phyloP scores from a whole-genome alignment of 2,329 filamentous ascomycete species.

The Colletotrichum viniferum region DNA sequence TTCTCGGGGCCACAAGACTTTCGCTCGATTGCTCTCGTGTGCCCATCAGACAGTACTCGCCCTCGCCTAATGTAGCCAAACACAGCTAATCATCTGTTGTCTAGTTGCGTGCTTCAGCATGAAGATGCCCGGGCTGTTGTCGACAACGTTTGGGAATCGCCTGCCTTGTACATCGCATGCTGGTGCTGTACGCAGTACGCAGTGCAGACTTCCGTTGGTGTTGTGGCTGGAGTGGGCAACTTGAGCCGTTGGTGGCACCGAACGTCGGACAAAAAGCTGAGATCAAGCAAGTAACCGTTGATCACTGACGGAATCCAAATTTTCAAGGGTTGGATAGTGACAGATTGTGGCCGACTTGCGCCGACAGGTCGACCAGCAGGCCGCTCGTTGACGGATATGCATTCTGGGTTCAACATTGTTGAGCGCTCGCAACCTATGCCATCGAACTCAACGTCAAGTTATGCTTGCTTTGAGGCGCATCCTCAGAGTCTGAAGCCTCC shows the following conservation, averaged over 20 bases:
- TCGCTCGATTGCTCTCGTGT: neutral
- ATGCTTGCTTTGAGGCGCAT: neutral
- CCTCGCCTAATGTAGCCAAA: neutral
- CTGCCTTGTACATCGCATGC: neutral
- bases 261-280: neutral
- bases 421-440: neutral
- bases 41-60: too few relatives aligned
- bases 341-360: neutral
- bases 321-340: neutral
- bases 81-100: neutral
- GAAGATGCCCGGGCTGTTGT: neutral
- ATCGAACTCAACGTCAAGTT: neutral
- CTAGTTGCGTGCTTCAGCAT: neutral
- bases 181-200: neutral
- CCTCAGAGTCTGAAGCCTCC: neutral
- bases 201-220: neutral
- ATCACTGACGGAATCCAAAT: neutral
- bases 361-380: neutral
- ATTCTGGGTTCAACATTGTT: neutral
- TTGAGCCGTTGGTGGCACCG: neutral
- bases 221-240: neutral
- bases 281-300: neutral
- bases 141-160: neutral
- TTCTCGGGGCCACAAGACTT: neutral
- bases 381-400: neutral